A percentile compares a stretch with the other conserved stretches of the same genome.
These are phyloP conservation scores for Gaeumannomyces sp. DNA, from an alignment of 2,329 filamentous ascomycete species.

Conservation along the genomic window DNA sequence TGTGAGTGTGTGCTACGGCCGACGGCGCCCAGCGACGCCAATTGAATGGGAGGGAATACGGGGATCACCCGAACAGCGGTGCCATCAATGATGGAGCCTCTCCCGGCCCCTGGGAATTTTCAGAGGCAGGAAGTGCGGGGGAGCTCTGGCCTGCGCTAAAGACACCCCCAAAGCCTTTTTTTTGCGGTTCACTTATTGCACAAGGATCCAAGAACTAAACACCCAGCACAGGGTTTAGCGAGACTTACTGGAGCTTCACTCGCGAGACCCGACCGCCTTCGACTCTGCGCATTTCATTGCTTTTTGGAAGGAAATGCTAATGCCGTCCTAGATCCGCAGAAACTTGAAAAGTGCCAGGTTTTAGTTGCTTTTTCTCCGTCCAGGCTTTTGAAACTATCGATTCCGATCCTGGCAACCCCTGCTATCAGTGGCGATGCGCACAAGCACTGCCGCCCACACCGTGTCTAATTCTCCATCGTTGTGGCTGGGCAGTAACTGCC, in stretches of 20 bases:
- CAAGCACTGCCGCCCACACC: not conserved
- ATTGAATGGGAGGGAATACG: too few species aligned
- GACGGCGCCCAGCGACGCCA: too few species aligned
- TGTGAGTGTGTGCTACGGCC: too few species aligned
- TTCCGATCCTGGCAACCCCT: not conserved
- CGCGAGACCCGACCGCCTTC: too few species aligned
- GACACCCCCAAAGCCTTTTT: not conserved
- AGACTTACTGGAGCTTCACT: too few species aligned
- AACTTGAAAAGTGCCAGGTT: not conserved
- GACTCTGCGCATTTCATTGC: too few species aligned
- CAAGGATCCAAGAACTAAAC: too few species aligned
- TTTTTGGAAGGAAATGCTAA: not conserved
- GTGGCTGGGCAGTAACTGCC: not conserved
- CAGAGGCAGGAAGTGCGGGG: not conserved
- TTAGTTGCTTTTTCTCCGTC: not conserved
- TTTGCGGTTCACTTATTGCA: too few species aligned
- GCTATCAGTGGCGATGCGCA: not conserved
- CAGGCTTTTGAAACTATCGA: not conserved
- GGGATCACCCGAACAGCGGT: too few species aligned
- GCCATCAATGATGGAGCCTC: too few species aligned
- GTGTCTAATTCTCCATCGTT: not conserved
- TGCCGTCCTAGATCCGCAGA: not conserved
- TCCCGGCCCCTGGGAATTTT: too few species aligned
- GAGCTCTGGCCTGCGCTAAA: not conserved
- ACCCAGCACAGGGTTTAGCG: too few species aligned